Evolutionary conservation across 768 basidiomycete genomes (phyloP), one percentile per base, ranked within the genome.

Genomic region (Coprinellus aureogranulatus): DNA sequence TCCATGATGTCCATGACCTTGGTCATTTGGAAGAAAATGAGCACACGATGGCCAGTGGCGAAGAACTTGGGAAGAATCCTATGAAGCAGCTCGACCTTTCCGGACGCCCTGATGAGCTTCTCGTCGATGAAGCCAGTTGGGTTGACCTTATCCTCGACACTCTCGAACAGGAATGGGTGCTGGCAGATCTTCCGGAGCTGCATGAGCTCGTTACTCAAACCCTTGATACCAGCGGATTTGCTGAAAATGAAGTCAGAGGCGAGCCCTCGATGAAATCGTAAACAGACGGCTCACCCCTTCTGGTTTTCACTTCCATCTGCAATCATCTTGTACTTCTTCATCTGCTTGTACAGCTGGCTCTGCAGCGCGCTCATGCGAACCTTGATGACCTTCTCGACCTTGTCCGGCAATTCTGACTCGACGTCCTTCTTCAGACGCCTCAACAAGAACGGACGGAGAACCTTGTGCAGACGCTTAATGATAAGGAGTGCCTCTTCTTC

Each of bases 21-120:
- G 16, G 96, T 98, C 97, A 98, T 98, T 74, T 99, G 97, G 87
- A 99, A 99, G 85, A 99, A 98, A 65, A 99, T 98, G 56, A 99
- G 85, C 67, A 92, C 92, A 68, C 95, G 86, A 76, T 99, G 97
- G 3, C 89, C 90, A 6, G 92, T 93, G 6, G 83, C 74, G 65
- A 98, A 98, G 65, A 99, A 90, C 71, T 99, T 99, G 49, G 97
- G 97, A 23, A 99, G 80, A 63, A 98, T 86, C 42, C 95, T 86
- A 62, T 88, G 88, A 16, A 98, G 80, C 10, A 99, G 72, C 70
- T 98, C 96, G 54, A 99, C 85, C 75, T 99, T 99, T 61, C 97
- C 97, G 4, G 94, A 88, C 0, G 88, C 81, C 46, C 97, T 83
- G 66, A 94, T 72, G 62, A 98, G 82, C 65, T 87, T 89, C 55